Percentiles rank a stretch among this genome's conserved stretches.
These are phyloP conservation scores for Mucor plumbeus DNA, from an alignment of 371 early-diverging fungal genomes.

Conservation along the genomic window DNA sequence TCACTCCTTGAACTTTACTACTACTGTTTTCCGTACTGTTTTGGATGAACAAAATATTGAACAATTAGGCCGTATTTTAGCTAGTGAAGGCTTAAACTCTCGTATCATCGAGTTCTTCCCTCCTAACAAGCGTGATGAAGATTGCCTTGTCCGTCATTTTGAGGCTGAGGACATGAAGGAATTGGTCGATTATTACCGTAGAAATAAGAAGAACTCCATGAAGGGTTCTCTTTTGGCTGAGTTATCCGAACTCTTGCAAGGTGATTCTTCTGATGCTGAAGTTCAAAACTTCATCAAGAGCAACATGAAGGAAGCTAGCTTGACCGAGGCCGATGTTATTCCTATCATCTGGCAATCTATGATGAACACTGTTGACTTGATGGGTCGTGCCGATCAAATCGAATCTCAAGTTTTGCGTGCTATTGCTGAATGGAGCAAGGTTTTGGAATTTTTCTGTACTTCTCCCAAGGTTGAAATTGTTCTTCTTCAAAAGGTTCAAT, in stretches of 20 bases:
- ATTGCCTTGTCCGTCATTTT: slow-evolving; percentile 88
- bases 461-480: slow-evolving; percentile 86
- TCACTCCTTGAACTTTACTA: slow-evolving; percentile 79
- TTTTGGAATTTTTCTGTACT: slow-evolving; percentile 75
- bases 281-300: slow-evolving; percentile 68
- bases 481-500: slow-evolving; percentile 83
- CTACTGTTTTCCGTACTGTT: slow-evolving; percentile 82
- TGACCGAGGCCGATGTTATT: slow-evolving; percentile 78
- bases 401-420: slow-evolving; percentile 76
- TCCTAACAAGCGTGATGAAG: slow-evolving; percentile 86
- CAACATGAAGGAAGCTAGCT: slow-evolving; percentile 72
- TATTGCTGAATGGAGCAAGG: slow-evolving; percentile 69
- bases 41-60: slow-evolving; percentile 77
- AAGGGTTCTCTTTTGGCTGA: slow-evolving; percentile 69
- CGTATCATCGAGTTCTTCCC: slow-evolving; percentile 91
- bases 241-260: slow-evolving; percentile 66
- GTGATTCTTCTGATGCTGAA: slow-evolving; percentile 58
- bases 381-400: slow-evolving; percentile 82
- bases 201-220: slow-evolving; percentile 69
- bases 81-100: slow-evolving; percentile 72
- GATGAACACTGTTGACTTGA: slow-evolving; percentile 77
- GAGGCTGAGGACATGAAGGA: slow-evolving; percentile 90
- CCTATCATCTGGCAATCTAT: slow-evolving; percentile 84
- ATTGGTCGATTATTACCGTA: slow-evolving; percentile 80
- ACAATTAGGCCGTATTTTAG: slow-evolving; percentile 73